Conservation (phyloP, 2,329 filamentous ascomycete species). For the Thielaviopsis musarum region DNA sequence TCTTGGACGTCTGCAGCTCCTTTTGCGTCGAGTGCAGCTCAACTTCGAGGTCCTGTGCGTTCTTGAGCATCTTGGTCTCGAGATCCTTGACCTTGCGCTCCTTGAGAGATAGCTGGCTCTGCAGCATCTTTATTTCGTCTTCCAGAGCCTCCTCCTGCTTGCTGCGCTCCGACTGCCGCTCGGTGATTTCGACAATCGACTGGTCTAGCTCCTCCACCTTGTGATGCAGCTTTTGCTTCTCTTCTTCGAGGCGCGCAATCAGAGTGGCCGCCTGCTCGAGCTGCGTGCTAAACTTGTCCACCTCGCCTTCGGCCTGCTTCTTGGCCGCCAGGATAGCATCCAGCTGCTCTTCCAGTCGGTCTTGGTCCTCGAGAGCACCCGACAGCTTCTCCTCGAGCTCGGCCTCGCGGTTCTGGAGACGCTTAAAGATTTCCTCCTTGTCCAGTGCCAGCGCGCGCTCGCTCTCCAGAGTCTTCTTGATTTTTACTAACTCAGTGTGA, state of each 20-base stretch:
- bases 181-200: slow-evolving; percentile 53
- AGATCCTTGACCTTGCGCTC: slow-evolving; percentile 81
- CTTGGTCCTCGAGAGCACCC: slow-evolving; percentile 84
- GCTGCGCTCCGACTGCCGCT: slow-evolving; percentile 54
- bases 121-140: slow-evolving; percentile 78
- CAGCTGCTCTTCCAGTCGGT: slow-evolving; percentile 81
- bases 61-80: slow-evolving; percentile 65
- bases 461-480: slow-evolving; percentile 88
- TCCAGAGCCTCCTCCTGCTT: slow-evolving; percentile 59
- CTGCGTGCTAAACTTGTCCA: slow-evolving; percentile 61
- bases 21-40: slow-evolving; percentile 66
- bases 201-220: slow-evolving; percentile 53
- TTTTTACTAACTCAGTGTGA: slow-evolving; percentile 70
- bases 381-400: slow-evolving; percentile 88
- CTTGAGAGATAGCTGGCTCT: slow-evolving; percentile 76
- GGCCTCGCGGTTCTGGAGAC: slow-evolving; percentile 78
- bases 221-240: slow-evolving; percentile 59
- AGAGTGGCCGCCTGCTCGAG: slow-evolving; percentile 83
- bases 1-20: slow-evolving; percentile 57
- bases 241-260: slow-evolving; percentile 69
- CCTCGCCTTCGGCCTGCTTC: slow-evolving; percentile 71
- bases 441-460: slow-evolving; percentile 90
- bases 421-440: slow-evolving; percentile 97
- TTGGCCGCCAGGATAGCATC: slow-evolving; percentile 80
- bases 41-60: slow-evolving; percentile 76